These are phyloP conservation scores for Penicillium rolfsii DNA, from an alignment of 2,329 filamentous ascomycete species.

Conservation along the genomic window DNA sequence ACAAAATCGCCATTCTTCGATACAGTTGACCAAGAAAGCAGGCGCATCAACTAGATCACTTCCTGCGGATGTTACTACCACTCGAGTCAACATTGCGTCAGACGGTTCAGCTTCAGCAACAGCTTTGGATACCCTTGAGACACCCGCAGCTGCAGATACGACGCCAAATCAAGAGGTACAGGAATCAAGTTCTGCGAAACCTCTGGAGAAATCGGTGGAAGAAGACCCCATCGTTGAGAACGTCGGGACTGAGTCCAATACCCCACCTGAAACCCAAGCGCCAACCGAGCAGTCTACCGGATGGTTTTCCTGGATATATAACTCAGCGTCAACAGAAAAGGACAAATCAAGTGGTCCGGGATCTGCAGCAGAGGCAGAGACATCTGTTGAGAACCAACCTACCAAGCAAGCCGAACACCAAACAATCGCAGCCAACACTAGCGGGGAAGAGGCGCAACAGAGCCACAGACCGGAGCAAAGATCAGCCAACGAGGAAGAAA, in stretches of 20 bases:
- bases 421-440: slow-evolving; percentile 11
- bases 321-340: slow-evolving; percentile 23
- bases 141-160: slow-evolving; percentile 17
- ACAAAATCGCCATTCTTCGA: slow-evolving; percentile 39
- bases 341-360: slow-evolving; percentile 14
- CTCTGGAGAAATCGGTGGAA: slow-evolving; percentile 24
- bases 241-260: slow-evolving; percentile 16
- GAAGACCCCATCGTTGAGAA: slow-evolving; percentile 21
- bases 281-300: slow-evolving; percentile 29
- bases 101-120: slow-evolving; percentile 42
- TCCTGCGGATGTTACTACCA: slow-evolving; percentile 50
- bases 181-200: neutral
- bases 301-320: slow-evolving; percentile 48
- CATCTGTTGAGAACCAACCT: slow-evolving; percentile 12
- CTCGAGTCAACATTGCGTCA: slow-evolving; percentile 50
- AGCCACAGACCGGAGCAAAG: slow-evolving; percentile 19
- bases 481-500: slow-evolving; percentile 5
- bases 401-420: slow-evolving; percentile 17
- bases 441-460: slow-evolving; percentile 17
- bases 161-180: slow-evolving; percentile 16
- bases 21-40: slow-evolving; percentile 49
- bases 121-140: slow-evolving; percentile 26
- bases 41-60: slow-evolving; percentile 49
- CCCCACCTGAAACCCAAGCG: slow-evolving; percentile 14
- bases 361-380: slow-evolving; percentile 20